Percentiles rank a stretch among this genome's conserved stretches.
Evolutionary conservation across 2,329 filamentous ascomycete genomes (phyloP).

Genomic region (Aspergillus spinulosporus): DNA sequence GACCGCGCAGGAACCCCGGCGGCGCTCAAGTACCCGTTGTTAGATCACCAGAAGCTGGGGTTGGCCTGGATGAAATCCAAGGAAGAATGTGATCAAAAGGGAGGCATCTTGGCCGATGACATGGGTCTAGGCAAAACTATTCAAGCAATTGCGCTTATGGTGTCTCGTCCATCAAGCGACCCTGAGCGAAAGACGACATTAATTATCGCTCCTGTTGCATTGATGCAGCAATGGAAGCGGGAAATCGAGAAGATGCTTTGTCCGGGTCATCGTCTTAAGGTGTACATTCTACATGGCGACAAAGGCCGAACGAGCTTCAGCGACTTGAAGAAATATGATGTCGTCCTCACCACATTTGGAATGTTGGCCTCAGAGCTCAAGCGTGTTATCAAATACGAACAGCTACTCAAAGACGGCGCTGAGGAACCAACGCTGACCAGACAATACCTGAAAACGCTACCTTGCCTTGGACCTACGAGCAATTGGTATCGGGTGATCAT

Average conservation of each 20-base stretch:
- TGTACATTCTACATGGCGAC: slow-evolving; percentile 68
- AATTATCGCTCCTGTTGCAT: slow-evolving; percentile 75
- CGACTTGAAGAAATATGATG: slow-evolving; percentile 65
- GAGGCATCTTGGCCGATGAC: slow-evolving; percentile 75
- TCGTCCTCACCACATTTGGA: slow-evolving; percentile 78
- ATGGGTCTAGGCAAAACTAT: slow-evolving; percentile 87
- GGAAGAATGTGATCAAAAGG: slow-evolving; percentile 70
- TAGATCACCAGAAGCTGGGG: slow-evolving; percentile 79
- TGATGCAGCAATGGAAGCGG: slow-evolving; percentile 80
- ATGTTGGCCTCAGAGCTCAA: slow-evolving; percentile 69
- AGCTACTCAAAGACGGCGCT: slow-evolving; percentile 51
- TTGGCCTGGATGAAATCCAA: slow-evolving; percentile 74
- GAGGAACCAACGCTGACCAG: slow-evolving; percentile 25
- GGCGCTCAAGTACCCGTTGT: slow-evolving; percentile 67
- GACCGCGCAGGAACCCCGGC: slow-evolving; percentile 68
- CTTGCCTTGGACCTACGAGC: slow-evolving; percentile 61
- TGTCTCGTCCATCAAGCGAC: slow-evolving; percentile 62
- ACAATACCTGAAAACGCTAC: slow-evolving; percentile 43
- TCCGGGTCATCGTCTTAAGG: slow-evolving; percentile 57
- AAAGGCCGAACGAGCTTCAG: slow-evolving; percentile 59
- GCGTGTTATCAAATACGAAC: slow-evolving; percentile 55
- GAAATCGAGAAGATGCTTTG: slow-evolving; percentile 74
- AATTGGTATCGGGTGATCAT: slow-evolving; percentile 71
- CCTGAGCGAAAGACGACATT: slow-evolving; percentile 70
- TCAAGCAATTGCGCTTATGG: slow-evolving; percentile 75